Evolutionary conservation across 768 basidiomycete genomes (phyloP), one percentile per base, ranked within the genome.

Genomic region (Inosperma sp.): DNA sequence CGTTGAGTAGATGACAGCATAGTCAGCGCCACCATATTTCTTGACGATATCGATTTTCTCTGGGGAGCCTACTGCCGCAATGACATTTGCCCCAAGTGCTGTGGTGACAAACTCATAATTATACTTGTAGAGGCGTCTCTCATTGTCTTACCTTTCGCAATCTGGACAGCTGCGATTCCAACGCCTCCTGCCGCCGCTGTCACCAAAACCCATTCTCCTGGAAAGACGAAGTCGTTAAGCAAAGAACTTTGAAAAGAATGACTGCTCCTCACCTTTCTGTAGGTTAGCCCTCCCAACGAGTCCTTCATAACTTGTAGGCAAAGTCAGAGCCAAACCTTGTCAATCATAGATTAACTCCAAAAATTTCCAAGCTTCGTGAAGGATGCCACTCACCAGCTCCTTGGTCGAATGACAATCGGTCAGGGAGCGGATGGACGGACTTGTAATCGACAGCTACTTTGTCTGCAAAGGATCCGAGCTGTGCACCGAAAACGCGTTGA

Each of bases 121-220:
- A 22, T 17, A 29, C 13, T 17, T 17, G 2, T 13, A 30, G 23
- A 23, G 30, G 17, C 27, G 45, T n/a, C 37, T 40, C 17, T 40
- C 30, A 2, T 19, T 2, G 26, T 34, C 63, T 29, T 27, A 89
- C 91, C 84, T 79, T 96, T 96, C 16, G 92, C 94, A 48, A 97
- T 77, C 63, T 97, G 95, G 14, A 93, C 83, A 6, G 95, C 94
- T 5, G 85, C 83, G 43, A 95, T 83, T 0, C 94, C 94, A 4
- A 98, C 93, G 10, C 93, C 95, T 3, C 95, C 95, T 1, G 94
- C 95, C n/a, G 90, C 89, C 6, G 93, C 95, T 43, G 92, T 91
- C 4, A 98, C 84, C 3, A 99, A 81, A 3, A 96, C 81, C 81
- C 86, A 93, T 70, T 97, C 95, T 17, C 88, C 88, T 88, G 42